phyloP scores from a whole-genome alignment of 129 eudicot genomes.

The Solidago caesia region DNA sequence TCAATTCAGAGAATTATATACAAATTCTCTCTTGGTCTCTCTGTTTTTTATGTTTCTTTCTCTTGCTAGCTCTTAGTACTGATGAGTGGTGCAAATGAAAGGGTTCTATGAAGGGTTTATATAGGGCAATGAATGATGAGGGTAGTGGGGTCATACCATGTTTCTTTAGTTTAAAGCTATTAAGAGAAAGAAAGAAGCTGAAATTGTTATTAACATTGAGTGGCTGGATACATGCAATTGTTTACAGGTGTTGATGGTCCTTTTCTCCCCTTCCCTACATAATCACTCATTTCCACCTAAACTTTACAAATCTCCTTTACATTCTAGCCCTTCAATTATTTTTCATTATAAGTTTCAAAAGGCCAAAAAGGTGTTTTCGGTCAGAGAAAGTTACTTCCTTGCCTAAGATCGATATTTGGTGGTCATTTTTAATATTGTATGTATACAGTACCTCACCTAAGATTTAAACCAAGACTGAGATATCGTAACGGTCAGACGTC shows the following conservation, averaged over 20 bases:
- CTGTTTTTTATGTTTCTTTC: neutral
- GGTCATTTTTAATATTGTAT: neutral
- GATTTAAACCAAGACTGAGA: no score
- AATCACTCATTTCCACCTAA: slow-evolving; percentile 26
- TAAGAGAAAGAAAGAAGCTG: slow-evolving; percentile 25
- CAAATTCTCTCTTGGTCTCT: slow-evolving; percentile 7
- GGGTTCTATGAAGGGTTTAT: slow-evolving; percentile 23
- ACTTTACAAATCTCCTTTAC: slow-evolving; percentile 27
- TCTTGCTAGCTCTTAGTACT: slow-evolving; percentile 18
- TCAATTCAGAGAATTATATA: slow-evolving; percentile 16
- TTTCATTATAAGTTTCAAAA: slow-evolving; percentile 17
- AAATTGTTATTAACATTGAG: slow-evolving; percentile 22
- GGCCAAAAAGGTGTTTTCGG: slow-evolving; percentile 19
- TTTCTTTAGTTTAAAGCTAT: slow-evolving; percentile 25
- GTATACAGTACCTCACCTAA: no score
- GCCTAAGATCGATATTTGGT: neutral
- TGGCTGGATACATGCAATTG: slow-evolving; percentile 13
- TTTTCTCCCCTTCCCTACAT: slow-evolving; percentile 13
- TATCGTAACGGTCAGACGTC: no score
- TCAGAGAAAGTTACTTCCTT: slow-evolving; percentile 26
- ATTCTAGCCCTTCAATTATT: slow-evolving; percentile 31
- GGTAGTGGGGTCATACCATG: slow-evolving; percentile 25
- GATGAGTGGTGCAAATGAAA: slow-evolving; percentile 29
- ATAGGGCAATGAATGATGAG: slow-evolving; percentile 27
- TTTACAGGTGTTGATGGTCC: slow-evolving; percentile 23